These are phyloP conservation scores for Microdochium bolleyi DNA, from an alignment of 2,329 filamentous ascomycete species.

Conservation along the genomic window DNA sequence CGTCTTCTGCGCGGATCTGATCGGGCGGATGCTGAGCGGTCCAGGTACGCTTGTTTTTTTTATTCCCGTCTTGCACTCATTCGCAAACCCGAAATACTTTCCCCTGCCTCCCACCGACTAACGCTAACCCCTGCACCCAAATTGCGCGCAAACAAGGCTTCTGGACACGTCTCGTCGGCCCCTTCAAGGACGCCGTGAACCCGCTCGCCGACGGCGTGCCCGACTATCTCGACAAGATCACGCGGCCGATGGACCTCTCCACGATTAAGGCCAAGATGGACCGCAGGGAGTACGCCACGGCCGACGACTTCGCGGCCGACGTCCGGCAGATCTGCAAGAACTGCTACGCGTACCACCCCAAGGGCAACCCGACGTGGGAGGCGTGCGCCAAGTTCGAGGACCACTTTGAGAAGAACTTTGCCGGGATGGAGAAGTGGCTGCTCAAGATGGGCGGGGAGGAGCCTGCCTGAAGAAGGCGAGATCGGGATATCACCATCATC, in stretches of 20 bases:
- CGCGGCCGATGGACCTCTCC: slow-evolving; percentile 52
- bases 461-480: slow-evolving; percentile 14
- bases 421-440: slow-evolving; percentile 52
- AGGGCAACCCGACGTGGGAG: slow-evolving; percentile 44
- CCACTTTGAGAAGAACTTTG: slow-evolving; percentile 50
- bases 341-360: slow-evolving; percentile 56
- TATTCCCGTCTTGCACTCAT: not conserved
- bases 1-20: slow-evolving; percentile 48
- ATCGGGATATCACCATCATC: too few relatives aligned
- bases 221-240: slow-evolving; percentile 54
- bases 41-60: slow-evolving; percentile 34
- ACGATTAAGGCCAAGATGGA: slow-evolving; percentile 57
- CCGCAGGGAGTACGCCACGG: slow-evolving; percentile 36
- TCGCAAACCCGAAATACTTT: too few relatives aligned
- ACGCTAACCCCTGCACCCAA: not conserved
- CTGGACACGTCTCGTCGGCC: slow-evolving; percentile 58
- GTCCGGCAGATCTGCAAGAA: slow-evolving; percentile 56
- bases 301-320: slow-evolving; percentile 47
- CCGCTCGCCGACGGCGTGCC: slow-evolving; percentile 49
- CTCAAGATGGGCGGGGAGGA: slow-evolving; percentile 41
- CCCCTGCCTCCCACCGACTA: too few relatives aligned
- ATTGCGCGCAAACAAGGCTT: slow-evolving; percentile 36
- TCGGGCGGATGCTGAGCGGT: slow-evolving; percentile 53
- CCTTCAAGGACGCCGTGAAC: slow-evolving; percentile 53
- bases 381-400: slow-evolving; percentile 51